These are phyloP conservation scores for Pseudogymnoascus sp. DNA, from an alignment of 2,329 filamentous ascomycete genomes.

Conservation along the genomic window DNA sequence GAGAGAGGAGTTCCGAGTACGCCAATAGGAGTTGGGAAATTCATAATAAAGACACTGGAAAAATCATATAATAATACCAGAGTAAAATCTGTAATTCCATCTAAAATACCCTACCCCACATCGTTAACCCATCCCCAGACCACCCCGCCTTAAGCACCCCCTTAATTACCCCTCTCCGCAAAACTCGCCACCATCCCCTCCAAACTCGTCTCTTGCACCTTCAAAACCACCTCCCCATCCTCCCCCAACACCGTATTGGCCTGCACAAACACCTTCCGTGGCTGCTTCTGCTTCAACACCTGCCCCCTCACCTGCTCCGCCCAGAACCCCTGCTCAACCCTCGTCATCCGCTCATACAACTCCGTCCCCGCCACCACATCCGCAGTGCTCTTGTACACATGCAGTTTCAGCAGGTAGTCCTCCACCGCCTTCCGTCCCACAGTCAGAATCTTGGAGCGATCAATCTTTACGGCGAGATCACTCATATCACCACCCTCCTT, in stretches of 20 bases:
- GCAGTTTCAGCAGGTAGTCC: conserved; percentile 80
- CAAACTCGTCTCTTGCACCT: conserved; percentile 76
- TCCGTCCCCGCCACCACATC: conserved; percentile 69
- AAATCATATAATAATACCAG: neutral
- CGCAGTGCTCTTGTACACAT: conserved; percentile 86
- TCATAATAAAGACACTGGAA: neutral
- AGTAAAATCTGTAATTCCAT: neutral
- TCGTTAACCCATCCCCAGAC: neutral
- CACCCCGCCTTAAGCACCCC: neutral
- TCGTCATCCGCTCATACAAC: conserved; percentile 77
- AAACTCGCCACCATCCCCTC: conserved; percentile 80
- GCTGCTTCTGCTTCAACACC: conserved; percentile 68
- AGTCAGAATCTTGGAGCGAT: conserved; percentile 78
- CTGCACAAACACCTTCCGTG: conserved; percentile 88
- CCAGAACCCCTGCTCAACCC: conserved; percentile 75
- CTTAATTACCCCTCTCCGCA: conserved; percentile 43
- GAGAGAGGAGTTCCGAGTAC: neutral
- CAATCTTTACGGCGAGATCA: conserved; percentile 72
- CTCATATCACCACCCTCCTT: conserved; percentile 58
- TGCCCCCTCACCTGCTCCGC: conserved; percentile 68
- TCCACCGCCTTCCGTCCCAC: conserved; percentile 75
- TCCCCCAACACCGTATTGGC: conserved; percentile 73
- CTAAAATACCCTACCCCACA: neutral
- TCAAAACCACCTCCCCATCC: conserved; percentile 62
- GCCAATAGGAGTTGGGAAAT: neutral